Conservation (phyloP, 768 basidiomycete species). For the Coprinopsis strossmayeri region DNA sequence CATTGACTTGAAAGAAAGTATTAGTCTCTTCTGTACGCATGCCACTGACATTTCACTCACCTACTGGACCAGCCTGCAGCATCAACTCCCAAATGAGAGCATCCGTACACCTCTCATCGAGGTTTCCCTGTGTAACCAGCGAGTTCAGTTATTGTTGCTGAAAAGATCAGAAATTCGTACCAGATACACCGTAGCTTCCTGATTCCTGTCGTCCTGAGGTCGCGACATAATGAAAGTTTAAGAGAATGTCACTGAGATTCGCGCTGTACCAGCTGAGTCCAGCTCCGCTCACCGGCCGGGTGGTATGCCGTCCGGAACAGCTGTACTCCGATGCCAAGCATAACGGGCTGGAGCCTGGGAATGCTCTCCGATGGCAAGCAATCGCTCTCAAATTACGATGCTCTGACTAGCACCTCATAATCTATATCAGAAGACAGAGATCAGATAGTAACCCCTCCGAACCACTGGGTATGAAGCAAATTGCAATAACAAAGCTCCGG, state of each 20-base stretch:
- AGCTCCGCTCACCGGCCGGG: too few relatives aligned
- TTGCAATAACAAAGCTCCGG: not conserved
- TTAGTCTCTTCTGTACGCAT: not conserved
- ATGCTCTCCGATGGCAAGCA: too few relatives aligned
- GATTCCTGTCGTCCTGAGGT: slow-evolving; percentile 84
- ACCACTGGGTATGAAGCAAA: slow-evolving; percentile 7
- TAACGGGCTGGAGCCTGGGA: too few relatives aligned
- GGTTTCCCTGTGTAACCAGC: slow-evolving; percentile 75
- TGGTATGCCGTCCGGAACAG: too few relatives aligned
- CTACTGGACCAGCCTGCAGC: slow-evolving; percentile 98
- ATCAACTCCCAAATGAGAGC: slow-evolving; percentile 97
- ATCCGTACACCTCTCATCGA: slow-evolving; percentile 92
- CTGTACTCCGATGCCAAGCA: too few relatives aligned
- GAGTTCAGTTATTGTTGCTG: slow-evolving; percentile 7
- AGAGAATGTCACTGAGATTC: not conserved
- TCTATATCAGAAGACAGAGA: too few relatives aligned
- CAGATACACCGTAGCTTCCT: slow-evolving; percentile 86
- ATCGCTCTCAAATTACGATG: too few relatives aligned
- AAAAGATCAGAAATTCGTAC: slow-evolving; percentile 33
- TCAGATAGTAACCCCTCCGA: too few relatives aligned
- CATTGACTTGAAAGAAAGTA: slow-evolving; percentile 64
- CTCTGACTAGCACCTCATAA: too few relatives aligned
- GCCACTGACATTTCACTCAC: slow-evolving; percentile 40
- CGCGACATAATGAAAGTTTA: slow-evolving; percentile 42
- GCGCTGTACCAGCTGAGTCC: not conserved